These are phyloP conservation scores for Glycine tomentella DNA, from an alignment of 306 rosid genomes.

Conservation along the genomic window DNA sequence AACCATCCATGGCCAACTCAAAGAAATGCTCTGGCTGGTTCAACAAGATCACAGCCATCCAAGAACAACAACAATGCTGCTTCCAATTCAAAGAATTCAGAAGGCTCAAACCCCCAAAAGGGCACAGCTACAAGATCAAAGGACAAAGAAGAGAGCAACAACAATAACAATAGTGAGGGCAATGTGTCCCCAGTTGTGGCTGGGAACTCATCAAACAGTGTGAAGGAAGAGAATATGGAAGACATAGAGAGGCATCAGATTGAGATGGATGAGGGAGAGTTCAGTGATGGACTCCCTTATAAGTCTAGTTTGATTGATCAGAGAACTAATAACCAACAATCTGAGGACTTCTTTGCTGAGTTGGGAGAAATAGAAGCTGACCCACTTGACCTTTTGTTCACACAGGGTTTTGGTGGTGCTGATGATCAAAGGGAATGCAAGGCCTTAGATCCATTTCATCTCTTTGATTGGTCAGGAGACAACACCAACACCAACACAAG, in stretches of 20 bases:
- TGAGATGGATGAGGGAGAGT: constrained; percentile 61
- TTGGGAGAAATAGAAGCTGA: constrained; percentile 76
- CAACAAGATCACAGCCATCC: constrained; percentile 72
- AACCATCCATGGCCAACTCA: constrained; percentile 99
- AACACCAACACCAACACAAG: constrained; percentile 29
- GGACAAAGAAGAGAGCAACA: constrained; percentile 51
- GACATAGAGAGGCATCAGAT: constrained; percentile 57
- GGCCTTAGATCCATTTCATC: constrained; percentile 71
- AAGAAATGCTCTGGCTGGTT: constrained; percentile 91
- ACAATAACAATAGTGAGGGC: constrained; percentile 39
- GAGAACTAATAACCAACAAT: constrained; percentile 40
- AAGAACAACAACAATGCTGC: constrained; percentile 50
- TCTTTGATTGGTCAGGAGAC: constrained; percentile 72
- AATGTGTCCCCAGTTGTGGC: constrained; percentile 46
- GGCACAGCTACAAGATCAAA: constrained; percentile 49
- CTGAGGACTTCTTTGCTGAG: constrained; percentile 79
- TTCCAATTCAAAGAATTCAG: constrained; percentile 40
- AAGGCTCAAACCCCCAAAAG: constrained; percentile 38
- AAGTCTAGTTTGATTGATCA: constrained; percentile 51
- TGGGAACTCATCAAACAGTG: constrained; percentile 46
- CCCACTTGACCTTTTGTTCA: constrained; percentile 68
- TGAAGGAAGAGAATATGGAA: constrained; percentile 64
- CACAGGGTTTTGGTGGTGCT: constrained; percentile 54
- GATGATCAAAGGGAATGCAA: constrained; percentile 56
- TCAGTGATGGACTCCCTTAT: constrained; percentile 58